These are phyloP conservation scores for Oryza coarctata DNA, from an alignment of 176 grass and related monocot genomes.

Conservation along the genomic window DNA sequence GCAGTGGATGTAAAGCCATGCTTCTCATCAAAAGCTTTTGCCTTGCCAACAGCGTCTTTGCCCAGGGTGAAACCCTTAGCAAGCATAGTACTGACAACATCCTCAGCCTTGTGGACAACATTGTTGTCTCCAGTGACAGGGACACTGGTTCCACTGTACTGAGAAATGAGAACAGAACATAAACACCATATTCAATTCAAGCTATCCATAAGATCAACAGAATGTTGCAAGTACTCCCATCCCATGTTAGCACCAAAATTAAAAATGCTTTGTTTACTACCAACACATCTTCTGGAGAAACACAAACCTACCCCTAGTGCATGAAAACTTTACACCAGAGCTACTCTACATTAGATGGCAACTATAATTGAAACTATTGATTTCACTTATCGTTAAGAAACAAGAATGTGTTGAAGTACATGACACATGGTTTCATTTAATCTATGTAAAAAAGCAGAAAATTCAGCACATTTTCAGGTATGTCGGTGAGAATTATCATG, in stretches of 20 bases:
- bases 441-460: background rate
- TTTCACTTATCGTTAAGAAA: conserved; percentile 10
- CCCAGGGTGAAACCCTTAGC: conserved; percentile 86
- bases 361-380: background rate
- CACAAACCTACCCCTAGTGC: conserved; percentile 4
- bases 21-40: conserved; percentile 75
- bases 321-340: background rate
- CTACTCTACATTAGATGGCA: conserved; percentile 15
- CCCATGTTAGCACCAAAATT: background rate
- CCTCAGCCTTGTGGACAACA: conserved; percentile 81
- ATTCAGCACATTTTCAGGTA: background rate
- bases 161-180: conserved; percentile 19
- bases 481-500: background rate
- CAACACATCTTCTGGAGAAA: conserved; percentile 1
- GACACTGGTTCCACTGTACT: conserved; percentile 42
- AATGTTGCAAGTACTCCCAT: background rate
- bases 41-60: conserved; percentile 68
- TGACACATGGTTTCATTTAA: background rate
- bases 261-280: background rate
- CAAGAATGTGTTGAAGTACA: background rate
- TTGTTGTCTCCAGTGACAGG: conserved; percentile 42
- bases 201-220: background rate
- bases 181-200: background rate
- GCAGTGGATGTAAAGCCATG: conserved; percentile 78
- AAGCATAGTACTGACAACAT: conserved; percentile 84